Evolutionary conservation across 2,329 filamentous ascomycete species (phyloP).

Genomic region (Lasiodiplodia sp.): DNA sequence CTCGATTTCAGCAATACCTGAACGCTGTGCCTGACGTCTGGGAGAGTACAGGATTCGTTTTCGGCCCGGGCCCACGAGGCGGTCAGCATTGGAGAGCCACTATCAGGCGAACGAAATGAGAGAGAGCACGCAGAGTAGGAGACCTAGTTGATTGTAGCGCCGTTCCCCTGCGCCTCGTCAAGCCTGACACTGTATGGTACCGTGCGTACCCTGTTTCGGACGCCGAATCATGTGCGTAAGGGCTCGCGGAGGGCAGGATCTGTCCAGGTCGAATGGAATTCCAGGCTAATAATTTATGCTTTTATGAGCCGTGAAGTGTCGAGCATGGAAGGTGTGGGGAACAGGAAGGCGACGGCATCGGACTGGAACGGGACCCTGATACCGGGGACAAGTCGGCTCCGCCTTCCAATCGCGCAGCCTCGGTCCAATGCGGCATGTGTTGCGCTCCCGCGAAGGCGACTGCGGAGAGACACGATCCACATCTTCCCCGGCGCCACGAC

Average conservation of each 20-base stretch:
- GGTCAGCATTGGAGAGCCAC: not conserved
- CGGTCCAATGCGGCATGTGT: slow-evolving; percentile 26
- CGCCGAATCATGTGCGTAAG: not conserved
- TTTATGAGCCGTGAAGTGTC: too few species aligned
- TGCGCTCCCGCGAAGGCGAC: slow-evolving; percentile 23
- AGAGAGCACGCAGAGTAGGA: not conserved
- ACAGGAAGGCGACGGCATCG: not conserved
- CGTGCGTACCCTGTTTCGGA: not conserved
- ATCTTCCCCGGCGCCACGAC: slow-evolving; percentile 24
- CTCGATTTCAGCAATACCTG: not conserved
- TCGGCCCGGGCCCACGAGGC: not conserved
- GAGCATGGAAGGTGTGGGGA: not conserved
- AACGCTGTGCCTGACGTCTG: not conserved
- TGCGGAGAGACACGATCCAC: slow-evolving; percentile 25
- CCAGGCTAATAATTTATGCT: not conserved
- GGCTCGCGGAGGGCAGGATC: not conserved
- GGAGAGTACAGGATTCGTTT: not conserved
- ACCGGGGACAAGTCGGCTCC: slow-evolving; percentile 16
- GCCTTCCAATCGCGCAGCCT: slow-evolving; percentile 20
- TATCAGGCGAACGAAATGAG: not conserved
- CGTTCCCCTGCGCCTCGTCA: not conserved
- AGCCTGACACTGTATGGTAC: not conserved
- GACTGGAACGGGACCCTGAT: slow-evolving; percentile 21
- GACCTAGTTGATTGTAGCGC: not conserved
- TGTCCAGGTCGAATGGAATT: not conserved